phyloP scores from a whole-genome alignment of 192 early-diverging fungal genomes.

The Piromyces finnis region DNA sequence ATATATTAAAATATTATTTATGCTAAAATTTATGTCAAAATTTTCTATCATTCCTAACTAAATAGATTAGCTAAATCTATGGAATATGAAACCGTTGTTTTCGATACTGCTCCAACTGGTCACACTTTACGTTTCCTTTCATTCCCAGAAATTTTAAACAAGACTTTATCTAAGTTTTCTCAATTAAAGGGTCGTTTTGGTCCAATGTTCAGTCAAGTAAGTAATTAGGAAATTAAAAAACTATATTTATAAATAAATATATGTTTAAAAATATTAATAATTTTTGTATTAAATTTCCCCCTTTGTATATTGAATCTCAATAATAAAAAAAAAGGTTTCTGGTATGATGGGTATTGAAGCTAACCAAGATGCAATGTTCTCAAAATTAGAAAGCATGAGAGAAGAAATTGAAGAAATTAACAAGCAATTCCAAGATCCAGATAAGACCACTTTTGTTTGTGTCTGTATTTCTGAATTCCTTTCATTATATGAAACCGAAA shows the following conservation, averaged over 20 bases:
- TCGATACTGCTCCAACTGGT: constrained; percentile 98
- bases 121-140: constrained; percentile 97
- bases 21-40: no score
- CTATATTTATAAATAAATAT: background rate
- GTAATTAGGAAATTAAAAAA: background rate
- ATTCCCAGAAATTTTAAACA: constrained; percentile 93
- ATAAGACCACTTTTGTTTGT: constrained; percentile 97
- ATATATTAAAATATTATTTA: no score
- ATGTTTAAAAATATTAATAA: background rate
- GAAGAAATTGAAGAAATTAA: constrained; percentile 94
- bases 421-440: constrained; percentile 98
- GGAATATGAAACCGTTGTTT: constrained; percentile 96
- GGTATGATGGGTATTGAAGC: constrained; percentile 73
- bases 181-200: constrained; percentile 84
- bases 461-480: constrained; percentile 99
- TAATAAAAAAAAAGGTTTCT: background rate
- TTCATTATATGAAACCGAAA: constrained; percentile 97
- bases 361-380: constrained; percentile 87
- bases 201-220: constrained; percentile 79
- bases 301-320: no score
- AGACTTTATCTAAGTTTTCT: constrained; percentile 89
- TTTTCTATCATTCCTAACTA: no score
- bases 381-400: constrained; percentile 90
- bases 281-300: no score
- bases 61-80: constrained; percentile 86